Evolutionary conservation across 75 land plant genomes (phyloP).

Genomic region (Selaginella moellendorffii): DNA sequence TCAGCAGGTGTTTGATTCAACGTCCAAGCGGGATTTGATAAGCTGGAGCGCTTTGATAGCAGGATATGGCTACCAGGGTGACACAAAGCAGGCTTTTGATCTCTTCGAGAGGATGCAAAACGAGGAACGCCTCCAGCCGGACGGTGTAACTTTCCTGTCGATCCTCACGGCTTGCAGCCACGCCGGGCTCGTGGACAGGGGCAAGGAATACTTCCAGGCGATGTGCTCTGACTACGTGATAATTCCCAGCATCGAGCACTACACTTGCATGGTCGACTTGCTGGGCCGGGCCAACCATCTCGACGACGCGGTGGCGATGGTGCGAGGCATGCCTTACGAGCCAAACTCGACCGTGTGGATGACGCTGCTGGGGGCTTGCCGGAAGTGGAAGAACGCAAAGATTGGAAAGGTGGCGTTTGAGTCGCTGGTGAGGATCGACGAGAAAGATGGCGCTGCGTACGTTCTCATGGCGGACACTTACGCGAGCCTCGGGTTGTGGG

Average conservation of each 20-base stretch:
- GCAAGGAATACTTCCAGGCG: background rate
- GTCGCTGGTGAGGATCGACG: slow-evolving; percentile 3
- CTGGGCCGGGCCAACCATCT: slow-evolving; percentile 29
- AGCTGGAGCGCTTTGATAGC: background rate
- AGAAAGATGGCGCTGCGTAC: slow-evolving; percentile 21
- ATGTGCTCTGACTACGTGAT: slow-evolving; percentile 17
- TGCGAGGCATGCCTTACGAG: slow-evolving; percentile 21
- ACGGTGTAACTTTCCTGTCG: background rate
- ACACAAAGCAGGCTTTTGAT: background rate
- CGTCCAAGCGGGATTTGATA: background rate
- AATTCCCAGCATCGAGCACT: slow-evolving; percentile 18
- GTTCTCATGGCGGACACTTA: slow-evolving; percentile 31
- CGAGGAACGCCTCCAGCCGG: background rate
- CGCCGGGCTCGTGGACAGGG: background rate
- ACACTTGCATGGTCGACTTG: slow-evolving; percentile 31
- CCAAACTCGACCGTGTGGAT: slow-evolving; percentile 25
- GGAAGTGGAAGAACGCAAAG: slow-evolving; percentile 15
- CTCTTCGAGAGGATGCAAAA: background rate
- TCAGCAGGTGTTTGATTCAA: background rate
- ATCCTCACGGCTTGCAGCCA: background rate
- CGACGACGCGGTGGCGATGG: slow-evolving; percentile 16
- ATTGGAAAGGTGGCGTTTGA: slow-evolving; percentile 20
- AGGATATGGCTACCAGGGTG: background rate
- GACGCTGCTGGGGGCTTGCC: slow-evolving; percentile 27
- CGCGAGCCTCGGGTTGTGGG: slow-evolving; percentile 22